Conservation (phyloP, 306 rosid genomes). For the Pyrus bretschneideri region DNA sequence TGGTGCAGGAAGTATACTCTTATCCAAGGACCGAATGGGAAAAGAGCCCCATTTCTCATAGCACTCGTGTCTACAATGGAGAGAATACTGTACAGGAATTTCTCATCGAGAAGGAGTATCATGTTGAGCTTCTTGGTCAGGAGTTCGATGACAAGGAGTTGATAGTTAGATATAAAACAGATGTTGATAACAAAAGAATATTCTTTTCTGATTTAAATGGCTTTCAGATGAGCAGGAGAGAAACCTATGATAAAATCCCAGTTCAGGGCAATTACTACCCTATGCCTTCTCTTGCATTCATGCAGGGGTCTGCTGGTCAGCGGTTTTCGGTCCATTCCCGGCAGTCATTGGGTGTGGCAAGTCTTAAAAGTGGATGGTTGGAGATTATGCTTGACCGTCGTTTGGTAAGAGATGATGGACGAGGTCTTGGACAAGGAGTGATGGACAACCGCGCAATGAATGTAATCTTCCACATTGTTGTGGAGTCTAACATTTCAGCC, state of each 20-base stretch:
- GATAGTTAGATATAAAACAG: conserved; percentile 83
- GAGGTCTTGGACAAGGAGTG: conserved; percentile 98
- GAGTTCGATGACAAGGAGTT: conserved; percentile 76
- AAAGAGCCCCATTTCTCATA: conserved; percentile 72
- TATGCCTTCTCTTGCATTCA: conserved; percentile 84
- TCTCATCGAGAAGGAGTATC: conserved; percentile 87
- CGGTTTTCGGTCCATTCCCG: conserved; percentile 86
- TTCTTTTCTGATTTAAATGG: conserved; percentile 91
- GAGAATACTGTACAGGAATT: conserved; percentile 62
- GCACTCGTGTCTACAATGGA: conserved; percentile 77
- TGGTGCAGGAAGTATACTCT: conserved; percentile 86
- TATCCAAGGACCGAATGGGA: conserved; percentile 77
- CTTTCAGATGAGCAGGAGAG: conserved; percentile 95
- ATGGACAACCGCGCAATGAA: conserved; percentile 83
- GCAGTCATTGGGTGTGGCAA: conserved; percentile 89
- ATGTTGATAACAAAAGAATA: conserved; percentile 62
- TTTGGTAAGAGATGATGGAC: conserved; percentile 79
- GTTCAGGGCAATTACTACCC: conserved; percentile 96
- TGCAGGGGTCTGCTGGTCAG: conserved; percentile 71
- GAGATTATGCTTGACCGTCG: conserved; percentile 99
- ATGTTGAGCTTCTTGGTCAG: conserved; percentile 68
- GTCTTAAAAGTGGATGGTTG: conserved; percentile 84
- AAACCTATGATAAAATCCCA: conserved; percentile 87
- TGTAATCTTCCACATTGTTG: conserved; percentile 70
- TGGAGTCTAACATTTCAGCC: conserved; percentile 67